A percentile compares a stretch with the other conserved stretches of the same genome.
Conservation (phyloP, 2,329 filamentous ascomycete species). For the Colletotrichum cordylinicola region DNA sequence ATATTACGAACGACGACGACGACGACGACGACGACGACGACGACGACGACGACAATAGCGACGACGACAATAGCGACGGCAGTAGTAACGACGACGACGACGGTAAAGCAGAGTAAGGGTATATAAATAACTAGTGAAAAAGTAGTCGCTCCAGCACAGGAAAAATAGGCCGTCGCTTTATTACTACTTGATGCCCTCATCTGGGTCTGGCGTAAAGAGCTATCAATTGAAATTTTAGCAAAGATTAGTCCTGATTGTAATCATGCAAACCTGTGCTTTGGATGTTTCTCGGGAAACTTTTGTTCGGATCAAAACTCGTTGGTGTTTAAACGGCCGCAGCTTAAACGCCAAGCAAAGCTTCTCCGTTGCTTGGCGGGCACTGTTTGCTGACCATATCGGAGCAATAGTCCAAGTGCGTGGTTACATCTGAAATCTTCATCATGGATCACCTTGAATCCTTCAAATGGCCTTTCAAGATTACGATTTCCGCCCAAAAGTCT, state of each 20-base stretch:
- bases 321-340: not conserved
- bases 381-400: not conserved
- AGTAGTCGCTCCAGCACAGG: no score
- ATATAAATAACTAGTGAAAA: no score
- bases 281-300: not conserved
- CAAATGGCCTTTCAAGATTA: not conserved
- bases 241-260: not conserved
- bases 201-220: not conserved
- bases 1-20: no score
- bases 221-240: not conserved
- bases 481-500: not conserved
- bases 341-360: conserved; percentile 10
- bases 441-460: not conserved
- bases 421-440: not conserved
- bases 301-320: not conserved
- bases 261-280: not conserved
- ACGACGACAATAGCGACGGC: no score
- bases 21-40: no score
- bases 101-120: no score
- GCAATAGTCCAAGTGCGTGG: not conserved
- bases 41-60: no score
- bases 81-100: no score
- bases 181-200: not conserved
- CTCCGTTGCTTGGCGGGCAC: not conserved
- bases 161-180: no score